These are phyloP conservation scores for Echria macrotheca DNA, from an alignment of 495 filamentous ascomycete genomes.

Conservation along the genomic window DNA sequence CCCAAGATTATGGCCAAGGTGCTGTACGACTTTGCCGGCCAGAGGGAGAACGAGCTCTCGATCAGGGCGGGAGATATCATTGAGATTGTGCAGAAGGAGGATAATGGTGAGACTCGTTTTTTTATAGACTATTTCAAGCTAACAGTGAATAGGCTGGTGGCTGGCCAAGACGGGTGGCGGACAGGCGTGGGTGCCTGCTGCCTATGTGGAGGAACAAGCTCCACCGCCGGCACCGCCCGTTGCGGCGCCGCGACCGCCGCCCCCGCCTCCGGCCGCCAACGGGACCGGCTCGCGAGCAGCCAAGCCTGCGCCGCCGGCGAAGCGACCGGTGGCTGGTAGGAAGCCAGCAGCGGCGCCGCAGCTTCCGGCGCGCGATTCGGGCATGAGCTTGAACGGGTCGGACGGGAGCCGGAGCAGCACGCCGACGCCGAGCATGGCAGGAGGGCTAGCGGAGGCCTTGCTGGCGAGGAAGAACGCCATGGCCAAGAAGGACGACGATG, in stretches of 20 bases:
- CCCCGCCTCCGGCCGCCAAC: constrained; percentile 42
- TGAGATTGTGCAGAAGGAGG: constrained; percentile 80
- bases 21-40: constrained; percentile 81
- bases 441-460: constrained; percentile 78
- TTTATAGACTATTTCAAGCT: not conserved
- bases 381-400: constrained; percentile 67
- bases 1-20: constrained; percentile 73
- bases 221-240: constrained; percentile 47
- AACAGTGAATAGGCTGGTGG: constrained; percentile 73
- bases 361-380: constrained; percentile 62
- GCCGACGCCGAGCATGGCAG: constrained; percentile 66
- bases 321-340: constrained; percentile 65
- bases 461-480: constrained; percentile 57
- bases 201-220: constrained; percentile 81
- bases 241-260: constrained; percentile 38
- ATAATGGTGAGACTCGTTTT: constrained; percentile 68
- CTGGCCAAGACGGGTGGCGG: constrained; percentile 65
- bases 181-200: constrained; percentile 89
- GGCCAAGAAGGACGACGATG: constrained; percentile 72
- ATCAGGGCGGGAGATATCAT: constrained; percentile 73
- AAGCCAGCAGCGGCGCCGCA: constrained; percentile 58
- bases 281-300: constrained; percentile 43
- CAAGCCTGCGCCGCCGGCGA: constrained; percentile 77
- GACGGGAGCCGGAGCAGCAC: constrained; percentile 66
- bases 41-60: constrained; percentile 71